phyloP scores from a whole-genome alignment of 139 green algal species.

The Ettlia oleoabundans region DNA sequence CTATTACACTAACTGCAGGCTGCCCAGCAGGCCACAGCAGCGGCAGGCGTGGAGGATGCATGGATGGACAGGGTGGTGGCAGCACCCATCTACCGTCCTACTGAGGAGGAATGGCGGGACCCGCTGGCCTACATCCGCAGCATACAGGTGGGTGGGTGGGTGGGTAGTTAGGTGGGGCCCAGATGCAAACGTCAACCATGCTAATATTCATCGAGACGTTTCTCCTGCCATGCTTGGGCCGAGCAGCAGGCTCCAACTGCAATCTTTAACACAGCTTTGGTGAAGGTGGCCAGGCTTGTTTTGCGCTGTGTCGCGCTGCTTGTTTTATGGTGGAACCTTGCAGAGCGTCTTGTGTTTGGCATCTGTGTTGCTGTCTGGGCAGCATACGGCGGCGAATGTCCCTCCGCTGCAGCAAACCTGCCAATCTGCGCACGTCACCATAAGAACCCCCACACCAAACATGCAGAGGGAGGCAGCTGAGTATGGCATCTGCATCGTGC shows the following conservation, averaged over 20 bases:
- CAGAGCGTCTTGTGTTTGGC: too few relatives aligned
- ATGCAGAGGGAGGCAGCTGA: conserved; percentile 36
- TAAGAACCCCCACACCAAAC: neutral
- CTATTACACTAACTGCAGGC: too few relatives aligned
- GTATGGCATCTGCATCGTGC: conserved; percentile 54
- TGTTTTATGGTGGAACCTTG: too few relatives aligned
- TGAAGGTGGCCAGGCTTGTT: too few relatives aligned
- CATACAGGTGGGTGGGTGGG: conserved; percentile 29
- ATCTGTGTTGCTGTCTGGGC: too few relatives aligned
- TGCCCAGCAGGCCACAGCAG: neutral
- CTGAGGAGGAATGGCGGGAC: conserved; percentile 53
- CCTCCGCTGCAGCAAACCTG: neutral
- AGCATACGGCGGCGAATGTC: too few relatives aligned
- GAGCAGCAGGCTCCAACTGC: too few relatives aligned
- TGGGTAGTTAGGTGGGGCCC: neutral
- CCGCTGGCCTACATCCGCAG: conserved; percentile 62
- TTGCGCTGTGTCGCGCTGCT: neutral
- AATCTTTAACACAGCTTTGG: too few relatives aligned
- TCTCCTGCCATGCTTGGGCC: neutral
- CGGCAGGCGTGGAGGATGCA: conserved; percentile 1
- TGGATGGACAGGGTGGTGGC: conserved; percentile 39
- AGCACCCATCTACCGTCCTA: conserved; percentile 55
- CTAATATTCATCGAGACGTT: too few relatives aligned
- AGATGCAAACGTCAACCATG: too few relatives aligned
- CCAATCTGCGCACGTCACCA: too few relatives aligned